Percentiles rank a stretch among this genome's conserved stretches.
Conservation (phyloP, 129 eudicot species). For the Kitagawia praeruptora region DNA sequence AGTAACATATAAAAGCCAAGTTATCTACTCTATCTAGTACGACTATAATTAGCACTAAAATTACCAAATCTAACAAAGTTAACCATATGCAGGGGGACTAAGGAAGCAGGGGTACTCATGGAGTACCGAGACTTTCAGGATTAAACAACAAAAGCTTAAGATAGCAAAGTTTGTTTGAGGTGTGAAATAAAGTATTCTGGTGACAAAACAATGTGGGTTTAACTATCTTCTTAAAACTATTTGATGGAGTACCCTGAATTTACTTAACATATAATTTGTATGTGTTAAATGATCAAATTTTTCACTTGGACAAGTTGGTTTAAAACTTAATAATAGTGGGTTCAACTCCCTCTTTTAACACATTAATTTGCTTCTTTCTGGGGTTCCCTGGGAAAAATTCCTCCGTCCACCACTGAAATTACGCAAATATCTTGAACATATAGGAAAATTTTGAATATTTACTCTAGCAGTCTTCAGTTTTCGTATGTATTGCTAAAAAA, state of each 20-base stretch:
- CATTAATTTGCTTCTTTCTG: not conserved
- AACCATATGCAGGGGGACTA: not conserved
- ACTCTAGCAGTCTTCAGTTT: too few species aligned
- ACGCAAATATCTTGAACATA: too few species aligned
- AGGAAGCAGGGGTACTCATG: not conserved
- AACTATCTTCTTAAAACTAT: too few species aligned
- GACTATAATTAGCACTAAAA: not conserved
- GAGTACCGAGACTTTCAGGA: not conserved
- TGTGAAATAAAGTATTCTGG: not conserved
- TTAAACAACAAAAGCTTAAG: not conserved
- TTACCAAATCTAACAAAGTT: not conserved
- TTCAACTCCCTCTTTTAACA: not conserved
- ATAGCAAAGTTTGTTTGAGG: not conserved
- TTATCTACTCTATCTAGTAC: too few species aligned
- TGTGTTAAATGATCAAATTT: not conserved
- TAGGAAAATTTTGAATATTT: too few species aligned
- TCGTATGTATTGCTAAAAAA: too few species aligned
- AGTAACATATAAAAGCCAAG: not conserved
- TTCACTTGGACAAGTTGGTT: not conserved
- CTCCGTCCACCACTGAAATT: not conserved
- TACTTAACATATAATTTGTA: too few species aligned
- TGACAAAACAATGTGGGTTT: not conserved
- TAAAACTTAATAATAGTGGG: too few species aligned
- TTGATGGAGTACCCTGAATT: too few species aligned
- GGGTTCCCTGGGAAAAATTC: not conserved